Base-by-base conservation (phyloP, 1,284 basidiomycete genomes). In the Trichosporon ovoides region DNA sequence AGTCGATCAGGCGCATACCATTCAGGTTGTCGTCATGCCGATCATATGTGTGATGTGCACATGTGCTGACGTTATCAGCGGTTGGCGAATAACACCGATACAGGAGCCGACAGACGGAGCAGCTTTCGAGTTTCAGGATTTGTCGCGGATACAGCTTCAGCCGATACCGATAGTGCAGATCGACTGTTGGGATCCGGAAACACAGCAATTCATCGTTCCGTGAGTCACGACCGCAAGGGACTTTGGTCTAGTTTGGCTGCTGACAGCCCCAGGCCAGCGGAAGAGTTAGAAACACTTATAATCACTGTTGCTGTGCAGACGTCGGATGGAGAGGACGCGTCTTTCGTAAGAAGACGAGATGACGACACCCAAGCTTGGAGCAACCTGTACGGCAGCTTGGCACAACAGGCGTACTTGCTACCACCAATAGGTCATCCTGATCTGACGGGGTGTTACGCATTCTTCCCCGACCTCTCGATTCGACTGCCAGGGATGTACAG, bases 381-480 rank as follows among this genome's bases (percentile, higher is more conserved):
- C 24, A 48, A 22, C 5, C 24, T 48, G 14, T 48, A 48, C 43
- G 43, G 43, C 12, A 24, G 43, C 3, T 5, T 22, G 16, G 43
- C 28, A 7, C 43, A 48, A 10, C 24, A 28, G 43, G 22, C 43
- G 5, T 24, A 48, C n/a, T 22, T 48, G 22, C 22, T 48, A 9
- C 43, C 43, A 7, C 28, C 43, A 2, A 4, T 48, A 14, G 22
- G 28, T 22, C 22, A 48, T 10, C 24, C 24, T 3, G 19, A 28
- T 16, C 24, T 48, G 14, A 48, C 43, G 14, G 43, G 43, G 13
- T 48, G 43, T n/a, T 48, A 48, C 22, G 43, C 43, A 16, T 48
- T 48, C 43, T 48, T 48, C n/a, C 24, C 43, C 43, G 43, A 48
- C 16, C 43, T 48, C n/a, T 48, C 43, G 16, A 48, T 48, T 24